Conservation (phyloP, 2,329 filamentous ascomycete genomes). For the Seiridium cupressi region DNA sequence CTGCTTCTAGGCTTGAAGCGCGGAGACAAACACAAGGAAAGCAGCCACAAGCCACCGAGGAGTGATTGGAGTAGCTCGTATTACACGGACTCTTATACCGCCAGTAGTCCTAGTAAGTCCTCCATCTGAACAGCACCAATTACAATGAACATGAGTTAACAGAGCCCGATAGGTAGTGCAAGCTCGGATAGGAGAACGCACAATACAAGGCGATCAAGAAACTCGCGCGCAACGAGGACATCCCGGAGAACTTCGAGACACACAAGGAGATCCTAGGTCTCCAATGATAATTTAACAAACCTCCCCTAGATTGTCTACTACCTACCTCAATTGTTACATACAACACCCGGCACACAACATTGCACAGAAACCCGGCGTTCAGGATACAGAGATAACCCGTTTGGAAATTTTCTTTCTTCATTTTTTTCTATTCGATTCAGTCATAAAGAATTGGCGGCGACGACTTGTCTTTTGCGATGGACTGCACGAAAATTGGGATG, state of each 20-base stretch:
- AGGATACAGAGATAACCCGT: not conserved
- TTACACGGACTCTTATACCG: conserved; percentile 53
- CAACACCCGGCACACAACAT: not conserved
- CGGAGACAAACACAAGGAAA: conserved; percentile 44
- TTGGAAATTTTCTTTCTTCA: not conserved
- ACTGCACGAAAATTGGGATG: not conserved
- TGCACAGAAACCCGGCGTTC: conserved; percentile 1
- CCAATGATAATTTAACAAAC: not conserved
- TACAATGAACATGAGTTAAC: conserved; percentile 6
- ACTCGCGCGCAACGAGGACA: conserved; percentile 21
- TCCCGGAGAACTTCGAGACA: conserved; percentile 21
- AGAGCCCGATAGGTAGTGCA: conserved; percentile 38
- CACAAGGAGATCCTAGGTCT: conserved; percentile 9
- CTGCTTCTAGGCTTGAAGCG: conserved; percentile 53
- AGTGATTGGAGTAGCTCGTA: conserved; percentile 50
- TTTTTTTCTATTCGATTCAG: not conserved
- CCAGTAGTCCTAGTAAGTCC: conserved; percentile 51
- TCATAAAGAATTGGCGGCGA: not conserved
- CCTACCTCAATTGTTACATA: not conserved
- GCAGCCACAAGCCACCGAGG: conserved; percentile 27
- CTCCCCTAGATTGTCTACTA: not conserved
- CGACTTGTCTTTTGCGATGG: not conserved
- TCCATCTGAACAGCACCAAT: not conserved
- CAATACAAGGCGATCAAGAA: conserved; percentile 29
- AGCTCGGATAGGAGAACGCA: conserved; percentile 44